Base-by-base conservation (phyloP, 805 yeast species). In the Lachancea sp. region DNA sequence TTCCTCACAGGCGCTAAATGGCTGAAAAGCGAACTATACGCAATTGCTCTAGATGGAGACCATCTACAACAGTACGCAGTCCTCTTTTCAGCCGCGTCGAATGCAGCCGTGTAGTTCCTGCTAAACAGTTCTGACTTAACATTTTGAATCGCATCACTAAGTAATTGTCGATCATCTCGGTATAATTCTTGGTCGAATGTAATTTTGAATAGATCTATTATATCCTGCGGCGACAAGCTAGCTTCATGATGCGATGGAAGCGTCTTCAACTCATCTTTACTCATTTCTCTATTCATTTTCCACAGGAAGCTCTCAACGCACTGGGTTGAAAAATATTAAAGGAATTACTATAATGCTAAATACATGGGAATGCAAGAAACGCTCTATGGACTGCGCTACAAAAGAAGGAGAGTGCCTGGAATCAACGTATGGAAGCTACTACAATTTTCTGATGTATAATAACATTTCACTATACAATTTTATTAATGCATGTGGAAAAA, bases 31-130 rank as follows among this genome's bases (percentile, higher is more conserved):
- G 87, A 75, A 2, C 82, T 60, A 56, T 87, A 87, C 0, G 86
- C 78, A 34, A 85, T 65, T 0, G 95, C 80, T 41, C 96, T 66
- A 0, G 92, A 76, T 0, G 96, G 89, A 0, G 92, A 73, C 96
- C 96, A 87, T 49, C 96, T 66, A 16, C 80, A 74, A 15, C 80
- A 83, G 53, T 87, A 87, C 0, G 94, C 95, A 46, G 72, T 73
- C 38, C 94, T 68, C 49, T 82, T 79, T 34, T 67, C 71, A 38
- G 73, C 78, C 37, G 65, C 62, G 41, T 74, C 74, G 57, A 88
- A 87, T 1, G 96, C 96, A 8, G 67, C 64, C 4, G 70, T 42
- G 55, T 85, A 87, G 45, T 86, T 78, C 49, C 96, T 64, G 38
- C 84, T 74, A 58, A 66, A 87, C 15, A 87, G 65, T 42, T 77